phyloP scores from a whole-genome alignment of 495 filamentous ascomycete species.

The Aspergillus hancockii region DNA sequence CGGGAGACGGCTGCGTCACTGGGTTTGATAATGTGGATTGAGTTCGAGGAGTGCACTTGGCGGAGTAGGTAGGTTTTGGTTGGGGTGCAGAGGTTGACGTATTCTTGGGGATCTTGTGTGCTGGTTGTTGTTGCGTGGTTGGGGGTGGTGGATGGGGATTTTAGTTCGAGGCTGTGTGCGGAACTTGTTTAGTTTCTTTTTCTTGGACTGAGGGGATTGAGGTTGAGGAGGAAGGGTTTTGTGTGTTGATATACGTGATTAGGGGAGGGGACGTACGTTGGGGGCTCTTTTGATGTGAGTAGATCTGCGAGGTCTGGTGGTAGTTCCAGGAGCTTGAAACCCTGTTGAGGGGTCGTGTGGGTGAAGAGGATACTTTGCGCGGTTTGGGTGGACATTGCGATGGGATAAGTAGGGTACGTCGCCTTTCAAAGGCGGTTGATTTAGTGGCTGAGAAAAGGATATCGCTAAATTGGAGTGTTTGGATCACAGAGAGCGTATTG shows the following conservation, averaged over 20 bases:
- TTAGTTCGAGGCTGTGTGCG: conserved; percentile 68
- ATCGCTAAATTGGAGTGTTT: conserved; percentile 1
- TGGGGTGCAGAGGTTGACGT: conserved; percentile 72
- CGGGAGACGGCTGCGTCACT: conserved; percentile 32
- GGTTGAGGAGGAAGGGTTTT: not conserved
- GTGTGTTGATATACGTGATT: not conserved
- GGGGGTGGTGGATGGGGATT: conserved; percentile 40
- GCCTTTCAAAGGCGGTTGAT: not conserved
- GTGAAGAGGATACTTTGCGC: conserved; percentile 62
- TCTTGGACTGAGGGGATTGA: not conserved
- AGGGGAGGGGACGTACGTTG: conserved; percentile 49
- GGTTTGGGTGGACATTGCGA: conserved; percentile 60
- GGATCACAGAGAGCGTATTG: conserved; percentile 8
- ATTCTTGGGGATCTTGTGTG: conserved; percentile 45
- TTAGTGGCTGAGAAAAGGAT: not conserved
- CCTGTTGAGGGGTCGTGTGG: conserved; percentile 58
- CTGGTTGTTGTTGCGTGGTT: not conserved
- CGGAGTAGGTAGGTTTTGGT: conserved; percentile 75
- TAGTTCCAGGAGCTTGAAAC: conserved; percentile 79
- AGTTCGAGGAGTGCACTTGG: conserved; percentile 91
- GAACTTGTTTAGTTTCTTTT: not conserved
- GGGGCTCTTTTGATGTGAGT: conserved; percentile 60
- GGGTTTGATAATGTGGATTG: conserved; percentile 70
- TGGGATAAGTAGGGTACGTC: not conserved
- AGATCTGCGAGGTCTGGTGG: conserved; percentile 70